Conservation (phyloP, 2,329 filamentous ascomycete genomes). For the Corinectria fuckeliana region DNA sequence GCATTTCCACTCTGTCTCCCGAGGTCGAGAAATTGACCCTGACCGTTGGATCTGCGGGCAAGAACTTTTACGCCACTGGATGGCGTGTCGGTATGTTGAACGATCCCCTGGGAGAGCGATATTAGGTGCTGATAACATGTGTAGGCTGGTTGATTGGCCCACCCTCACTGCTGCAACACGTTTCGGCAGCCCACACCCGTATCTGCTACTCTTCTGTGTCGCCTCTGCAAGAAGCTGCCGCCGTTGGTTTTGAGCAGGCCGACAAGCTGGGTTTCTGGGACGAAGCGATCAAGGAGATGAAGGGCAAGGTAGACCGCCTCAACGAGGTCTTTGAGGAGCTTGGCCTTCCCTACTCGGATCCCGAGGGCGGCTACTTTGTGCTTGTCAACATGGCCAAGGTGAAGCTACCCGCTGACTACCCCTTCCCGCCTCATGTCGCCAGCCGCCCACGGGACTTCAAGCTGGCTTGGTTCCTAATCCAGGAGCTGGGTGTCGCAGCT, state of each 20-base stretch:
- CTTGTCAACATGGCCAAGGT: conserved; percentile 93
- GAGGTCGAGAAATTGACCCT: conserved; percentile 88
- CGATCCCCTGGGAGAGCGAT: neutral
- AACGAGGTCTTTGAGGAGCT: conserved; percentile 82
- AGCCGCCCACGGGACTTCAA: conserved; percentile 90
- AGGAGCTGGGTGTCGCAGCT: conserved; percentile 92
- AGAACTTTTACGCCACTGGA: conserved; percentile 97
- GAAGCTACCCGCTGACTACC: conserved; percentile 80
- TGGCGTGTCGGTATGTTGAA: conserved; percentile 76
- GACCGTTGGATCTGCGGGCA: conserved; percentile 94
- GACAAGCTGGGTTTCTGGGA: conserved; percentile 89
- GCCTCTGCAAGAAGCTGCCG: conserved; percentile 91
- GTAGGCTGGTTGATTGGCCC: conserved; percentile 88
- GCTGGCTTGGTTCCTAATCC: conserved; percentile 95
- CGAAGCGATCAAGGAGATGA: conserved; percentile 83
- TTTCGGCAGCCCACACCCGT: conserved; percentile 89
- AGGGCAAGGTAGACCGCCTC: conserved; percentile 84
- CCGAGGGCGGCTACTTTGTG: conserved; percentile 97
- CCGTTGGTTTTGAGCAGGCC: conserved; percentile 92
- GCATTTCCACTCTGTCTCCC: conserved; percentile 87
- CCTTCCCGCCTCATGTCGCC: conserved; percentile 88
- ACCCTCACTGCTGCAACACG: conserved; percentile 86
- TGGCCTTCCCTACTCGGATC: conserved; percentile 82
- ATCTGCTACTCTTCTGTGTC: conserved; percentile 97
- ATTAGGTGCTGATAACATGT: conserved; percentile 3